Conservation (phyloP, 331 rosid genomes). For the Quercus tomentella region DNA sequence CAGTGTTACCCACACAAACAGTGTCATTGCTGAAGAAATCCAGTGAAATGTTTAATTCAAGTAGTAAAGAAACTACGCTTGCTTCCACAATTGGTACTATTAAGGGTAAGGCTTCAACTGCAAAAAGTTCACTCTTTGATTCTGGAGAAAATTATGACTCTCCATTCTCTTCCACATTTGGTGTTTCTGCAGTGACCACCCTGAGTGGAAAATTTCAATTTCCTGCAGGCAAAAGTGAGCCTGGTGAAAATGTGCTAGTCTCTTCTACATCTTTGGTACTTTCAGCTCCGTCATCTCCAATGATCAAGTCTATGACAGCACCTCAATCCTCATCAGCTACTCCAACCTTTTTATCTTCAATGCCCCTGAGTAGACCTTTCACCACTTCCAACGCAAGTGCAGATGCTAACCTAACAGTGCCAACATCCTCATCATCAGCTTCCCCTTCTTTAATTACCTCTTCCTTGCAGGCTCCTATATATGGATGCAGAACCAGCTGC, state of each 20-base stretch:
- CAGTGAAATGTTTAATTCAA: too few relatives aligned
- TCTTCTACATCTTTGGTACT: slow-evolving; percentile 21
- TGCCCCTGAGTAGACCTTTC: slow-evolving; percentile 26
- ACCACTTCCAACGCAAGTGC: slow-evolving; percentile 22
- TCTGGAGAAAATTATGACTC: too few relatives aligned
- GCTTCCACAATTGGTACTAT: too few relatives aligned
- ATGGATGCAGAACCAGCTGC: slow-evolving; percentile 79
- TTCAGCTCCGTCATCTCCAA: slow-evolving; percentile 27
- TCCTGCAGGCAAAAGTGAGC: slow-evolving; percentile 25
- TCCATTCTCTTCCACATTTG: too few relatives aligned
- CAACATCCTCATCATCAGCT: slow-evolving; percentile 32
- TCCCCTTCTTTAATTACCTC: slow-evolving; percentile 26
- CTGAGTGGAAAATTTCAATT: too few relatives aligned
- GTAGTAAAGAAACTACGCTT: too few relatives aligned
- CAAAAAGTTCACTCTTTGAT: too few relatives aligned
- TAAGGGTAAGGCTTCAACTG: too few relatives aligned
- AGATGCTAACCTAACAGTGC: slow-evolving; percentile 24
- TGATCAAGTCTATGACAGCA: slow-evolving; percentile 19
- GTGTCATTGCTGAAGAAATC: too few relatives aligned
- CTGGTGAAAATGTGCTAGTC: slow-evolving; percentile 28
- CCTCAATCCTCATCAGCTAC: slow-evolving; percentile 28
- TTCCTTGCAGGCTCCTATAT: slow-evolving; percentile 43
- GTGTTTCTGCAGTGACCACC: too few relatives aligned
- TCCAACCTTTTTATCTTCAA: slow-evolving; percentile 31
- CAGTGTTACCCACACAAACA: too few relatives aligned